Evolutionary conservation across 2,329 filamentous ascomycete genomes (phyloP).

Genomic region (Fusarium goolgardi): DNA sequence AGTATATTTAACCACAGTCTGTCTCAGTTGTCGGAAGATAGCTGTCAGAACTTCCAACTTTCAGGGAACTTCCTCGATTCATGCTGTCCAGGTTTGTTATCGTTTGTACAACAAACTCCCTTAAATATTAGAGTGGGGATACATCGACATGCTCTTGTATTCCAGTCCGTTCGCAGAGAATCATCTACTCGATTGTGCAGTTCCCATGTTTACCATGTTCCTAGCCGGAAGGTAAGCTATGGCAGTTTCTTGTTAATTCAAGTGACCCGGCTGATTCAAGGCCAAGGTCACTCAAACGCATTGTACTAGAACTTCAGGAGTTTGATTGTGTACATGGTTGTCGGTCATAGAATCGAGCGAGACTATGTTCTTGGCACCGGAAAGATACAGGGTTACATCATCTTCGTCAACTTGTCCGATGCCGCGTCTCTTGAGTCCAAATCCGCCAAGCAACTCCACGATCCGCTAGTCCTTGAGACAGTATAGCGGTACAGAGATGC

Average conservation of each 20-base stretch:
- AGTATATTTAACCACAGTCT: neutral
- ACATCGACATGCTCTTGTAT: neutral
- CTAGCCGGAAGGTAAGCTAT: neutral
- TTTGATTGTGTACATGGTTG: neutral
- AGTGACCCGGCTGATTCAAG: neutral
- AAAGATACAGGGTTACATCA: constrained; percentile 49
- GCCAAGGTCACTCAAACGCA: too few relatives aligned
- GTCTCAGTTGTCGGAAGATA: neutral
- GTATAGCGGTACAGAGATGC: constrained; percentile 35
- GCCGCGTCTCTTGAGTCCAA: constrained; percentile 26
- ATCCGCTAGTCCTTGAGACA: constrained; percentile 27
- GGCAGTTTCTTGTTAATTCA: neutral
- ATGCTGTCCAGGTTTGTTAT: neutral
- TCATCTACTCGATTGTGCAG: too few relatives aligned
- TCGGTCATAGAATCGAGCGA: constrained; percentile 4
- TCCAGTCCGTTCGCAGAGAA: too few relatives aligned
- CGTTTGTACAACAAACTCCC: neutral
- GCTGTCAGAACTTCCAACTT: neutral
- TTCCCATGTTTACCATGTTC: neutral
- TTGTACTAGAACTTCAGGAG: too few relatives aligned
- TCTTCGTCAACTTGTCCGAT: constrained; percentile 54
- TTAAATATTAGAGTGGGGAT: neutral
- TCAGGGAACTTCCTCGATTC: neutral
- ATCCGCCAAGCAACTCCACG: constrained; percentile 41
- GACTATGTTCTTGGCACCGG: constrained; percentile 51